Evolutionary conservation across 176 grass and related monocot genomes (phyloP), one percentile per base, ranked within the genome.

Genomic region (Juncus effusus): DNA sequence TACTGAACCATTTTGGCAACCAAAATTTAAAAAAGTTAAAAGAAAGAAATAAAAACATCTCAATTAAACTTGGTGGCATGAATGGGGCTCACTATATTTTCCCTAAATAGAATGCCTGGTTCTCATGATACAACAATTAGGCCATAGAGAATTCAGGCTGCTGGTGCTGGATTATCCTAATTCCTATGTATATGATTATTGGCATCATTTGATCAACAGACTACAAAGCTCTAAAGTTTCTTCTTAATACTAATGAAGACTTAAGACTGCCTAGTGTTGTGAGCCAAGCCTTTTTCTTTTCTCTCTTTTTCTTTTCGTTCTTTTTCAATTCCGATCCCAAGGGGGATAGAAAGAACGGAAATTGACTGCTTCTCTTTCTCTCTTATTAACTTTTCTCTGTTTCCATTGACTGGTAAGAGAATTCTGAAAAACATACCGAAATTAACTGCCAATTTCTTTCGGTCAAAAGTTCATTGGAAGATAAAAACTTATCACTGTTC

Each of bases 241-340:
- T 51, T 67, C 45, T 57, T 47, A 35, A 28, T 64, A 57, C 7
- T 19, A 36, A 50, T 70, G 42, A 66, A 42, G 52, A 70, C 53
- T 57, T 2, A 19, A 70, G n/a, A 4, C 40, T 54, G 56, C 16
- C 13, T 41, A 10, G 54, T 58, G 67, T 77, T 86, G 79, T 55
- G 79, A 86, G 79, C 63, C 79, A 77, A 86, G 62, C 75, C 40
- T 81, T 78, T 86, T 65, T 40, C 76, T 75, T 75, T 90, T 84
- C 84, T 36, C 61, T 72, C 83, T 76, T 81, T 70, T 54, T 39
- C 42, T 78, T 63, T 76, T 81, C 75, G 74, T 68, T 61, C 19
- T 79, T 91, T 80, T 82, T 49, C 62, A 70, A 63, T 56, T 62
- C 40, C 52, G 69, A 92, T 92, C 89, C 89, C 89, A 61, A 92